Conservation (phyloP, 2,329 filamentous ascomycete genomes). For the Hypocreales sp. region DNA sequence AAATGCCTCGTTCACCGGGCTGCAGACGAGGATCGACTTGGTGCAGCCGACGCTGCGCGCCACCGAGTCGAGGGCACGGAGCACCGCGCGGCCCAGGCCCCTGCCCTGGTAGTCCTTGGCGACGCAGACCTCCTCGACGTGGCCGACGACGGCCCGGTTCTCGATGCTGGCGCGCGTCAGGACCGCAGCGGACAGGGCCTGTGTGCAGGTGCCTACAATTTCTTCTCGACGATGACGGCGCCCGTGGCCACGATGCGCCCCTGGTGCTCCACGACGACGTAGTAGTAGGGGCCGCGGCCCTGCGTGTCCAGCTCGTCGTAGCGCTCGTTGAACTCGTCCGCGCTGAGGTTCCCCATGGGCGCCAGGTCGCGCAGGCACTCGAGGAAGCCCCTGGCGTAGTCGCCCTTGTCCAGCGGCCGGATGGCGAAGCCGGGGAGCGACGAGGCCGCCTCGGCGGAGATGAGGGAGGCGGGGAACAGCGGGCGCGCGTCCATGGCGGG, state of each 20-base stretch:
- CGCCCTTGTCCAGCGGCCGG: constrained; percentile 51
- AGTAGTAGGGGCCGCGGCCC: constrained; percentile 42
- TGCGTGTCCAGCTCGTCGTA: constrained; percentile 40
- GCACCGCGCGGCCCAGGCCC: constrained; percentile 61
- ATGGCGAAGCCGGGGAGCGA: constrained; percentile 56
- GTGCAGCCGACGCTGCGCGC: constrained; percentile 63
- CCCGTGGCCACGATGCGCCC: constrained; percentile 57
- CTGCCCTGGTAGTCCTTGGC: constrained; percentile 67
- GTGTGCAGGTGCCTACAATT: constrained; percentile 38
- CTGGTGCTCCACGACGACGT: constrained; percentile 52
- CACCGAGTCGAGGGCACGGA: constrained; percentile 61
- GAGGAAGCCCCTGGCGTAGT: constrained; percentile 58
- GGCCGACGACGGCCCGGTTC: constrained; percentile 52
- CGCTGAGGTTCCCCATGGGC: constrained; percentile 56
- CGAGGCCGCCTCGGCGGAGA: constrained; percentile 44
- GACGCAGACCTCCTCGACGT: constrained; percentile 77
- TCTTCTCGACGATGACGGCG: constrained; percentile 62
- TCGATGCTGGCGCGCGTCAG: too few relatives aligned
- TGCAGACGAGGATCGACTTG: constrained; percentile 70
- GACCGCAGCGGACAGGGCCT: too few relatives aligned
- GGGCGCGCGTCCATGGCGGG: constrained; percentile 7
- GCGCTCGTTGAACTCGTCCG: constrained; percentile 49
- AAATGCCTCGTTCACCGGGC: constrained; percentile 63
- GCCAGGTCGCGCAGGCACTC: constrained; percentile 64
- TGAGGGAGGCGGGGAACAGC: constrained; percentile 51